phyloP scores from a whole-genome alignment of 2,329 filamentous ascomycete genomes.

The Paramyrothecium sp. region DNA sequence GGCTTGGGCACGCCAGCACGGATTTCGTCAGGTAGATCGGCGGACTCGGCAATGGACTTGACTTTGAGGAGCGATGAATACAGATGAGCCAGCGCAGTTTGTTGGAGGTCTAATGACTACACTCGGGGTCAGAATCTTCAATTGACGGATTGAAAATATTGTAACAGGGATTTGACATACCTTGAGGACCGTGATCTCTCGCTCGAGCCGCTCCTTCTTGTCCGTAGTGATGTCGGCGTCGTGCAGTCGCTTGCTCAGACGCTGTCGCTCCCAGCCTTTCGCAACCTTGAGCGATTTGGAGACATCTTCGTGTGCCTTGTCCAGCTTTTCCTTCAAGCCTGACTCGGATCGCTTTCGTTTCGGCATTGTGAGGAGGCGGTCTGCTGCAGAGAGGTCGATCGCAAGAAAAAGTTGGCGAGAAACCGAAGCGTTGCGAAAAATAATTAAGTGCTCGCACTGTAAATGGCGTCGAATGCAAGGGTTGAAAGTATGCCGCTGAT shows the following conservation, averaged over 20 bases:
- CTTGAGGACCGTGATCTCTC: conserved; percentile 57
- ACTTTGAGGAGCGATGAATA: conserved; percentile 53
- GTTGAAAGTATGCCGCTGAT: too few species aligned
- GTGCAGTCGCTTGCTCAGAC: conserved; percentile 60
- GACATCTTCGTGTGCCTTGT: conserved; percentile 58
- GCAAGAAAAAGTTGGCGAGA: too few species aligned
- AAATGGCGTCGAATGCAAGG: too few species aligned
- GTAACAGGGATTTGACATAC: conserved; percentile 22
- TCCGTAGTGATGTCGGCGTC: conserved; percentile 44
- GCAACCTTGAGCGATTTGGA: conserved; percentile 67
- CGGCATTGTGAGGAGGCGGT: conserved; percentile 36
- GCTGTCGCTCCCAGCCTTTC: conserved; percentile 77
- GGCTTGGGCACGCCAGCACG: conserved; percentile 47
- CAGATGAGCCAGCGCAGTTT: conserved; percentile 55
- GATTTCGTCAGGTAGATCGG: conserved; percentile 48
- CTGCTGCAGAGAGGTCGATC: too few species aligned
- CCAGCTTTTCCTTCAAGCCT: conserved; percentile 48
- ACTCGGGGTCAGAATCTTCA: neutral
- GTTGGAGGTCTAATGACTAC: conserved; percentile 56
- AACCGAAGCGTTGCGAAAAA: too few species aligned
- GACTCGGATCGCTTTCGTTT: conserved; percentile 57
- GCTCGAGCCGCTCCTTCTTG: conserved; percentile 60
- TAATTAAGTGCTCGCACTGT: too few species aligned
- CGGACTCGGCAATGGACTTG: conserved; percentile 49
- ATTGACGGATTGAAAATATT: neutral